Conservation (phyloP, 176 grass and related monocot species). For the Elymus sibiricus region DNA sequence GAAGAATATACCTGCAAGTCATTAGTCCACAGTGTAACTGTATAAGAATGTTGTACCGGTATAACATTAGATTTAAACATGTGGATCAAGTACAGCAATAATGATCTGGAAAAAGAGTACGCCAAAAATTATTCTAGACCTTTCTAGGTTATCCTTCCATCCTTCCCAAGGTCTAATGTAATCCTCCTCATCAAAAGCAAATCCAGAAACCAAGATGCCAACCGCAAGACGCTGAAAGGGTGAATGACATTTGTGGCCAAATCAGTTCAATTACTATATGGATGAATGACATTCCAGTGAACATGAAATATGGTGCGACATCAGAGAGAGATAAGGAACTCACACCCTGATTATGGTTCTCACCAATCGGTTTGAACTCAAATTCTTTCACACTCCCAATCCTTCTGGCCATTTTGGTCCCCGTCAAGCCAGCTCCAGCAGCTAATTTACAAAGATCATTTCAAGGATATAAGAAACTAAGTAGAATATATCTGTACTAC, state of each 20-base stretch:
- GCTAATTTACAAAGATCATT: constrained; percentile 47
- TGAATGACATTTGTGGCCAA: constrained; percentile 12
- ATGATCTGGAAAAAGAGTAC: constrained; percentile 14
- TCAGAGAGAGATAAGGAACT: constrained; percentile 43
- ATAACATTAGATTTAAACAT: constrained; percentile 4
- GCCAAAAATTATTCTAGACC: constrained; percentile 32
- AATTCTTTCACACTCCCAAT: constrained; percentile 90
- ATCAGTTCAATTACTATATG: constrained; percentile 17
- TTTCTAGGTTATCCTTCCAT: constrained; percentile 92
- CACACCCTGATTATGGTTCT: constrained; percentile 96
- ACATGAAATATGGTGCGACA: neutral
- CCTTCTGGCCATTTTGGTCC: constrained; percentile 90
- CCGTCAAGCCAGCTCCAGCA: constrained; percentile 94
- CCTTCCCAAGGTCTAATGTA: constrained; percentile 89
- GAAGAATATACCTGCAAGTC: constrained; percentile 73
- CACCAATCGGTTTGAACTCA: constrained; percentile 89
- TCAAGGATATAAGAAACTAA: neutral
- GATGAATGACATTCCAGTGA: constrained; percentile 10
- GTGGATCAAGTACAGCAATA: neutral
- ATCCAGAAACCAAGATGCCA: constrained; percentile 83
- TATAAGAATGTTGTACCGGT: neutral
- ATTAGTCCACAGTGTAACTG: neutral
- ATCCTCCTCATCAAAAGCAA: constrained; percentile 89
- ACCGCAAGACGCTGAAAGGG: constrained; percentile 78
- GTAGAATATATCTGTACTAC: neutral